Percentiles rank a stretch among this genome's conserved stretches.
These are phyloP conservation scores for Talaromyces sp. DNA, from an alignment of 2,329 filamentous ascomycete genomes.

Conservation along the genomic window DNA sequence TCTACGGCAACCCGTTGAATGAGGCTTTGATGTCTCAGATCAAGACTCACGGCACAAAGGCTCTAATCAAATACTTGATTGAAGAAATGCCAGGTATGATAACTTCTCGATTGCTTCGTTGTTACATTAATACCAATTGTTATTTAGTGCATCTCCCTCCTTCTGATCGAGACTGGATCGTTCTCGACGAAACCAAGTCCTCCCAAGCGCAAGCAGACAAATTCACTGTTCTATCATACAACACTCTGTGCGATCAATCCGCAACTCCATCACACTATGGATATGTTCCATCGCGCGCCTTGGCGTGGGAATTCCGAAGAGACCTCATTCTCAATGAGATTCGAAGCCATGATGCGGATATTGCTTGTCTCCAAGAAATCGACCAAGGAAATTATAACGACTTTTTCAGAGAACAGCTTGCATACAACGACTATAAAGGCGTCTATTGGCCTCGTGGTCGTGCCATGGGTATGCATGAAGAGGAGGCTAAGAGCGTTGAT, in stretches of 20 bases:
- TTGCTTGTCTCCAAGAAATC: constrained; percentile 90
- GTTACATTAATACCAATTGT: constrained; percentile 7
- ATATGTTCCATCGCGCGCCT: constrained; percentile 77
- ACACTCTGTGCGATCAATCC: constrained; percentile 91
- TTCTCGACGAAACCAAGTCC: constrained; percentile 59
- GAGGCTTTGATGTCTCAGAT: constrained; percentile 74
- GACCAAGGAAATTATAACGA: constrained; percentile 89
- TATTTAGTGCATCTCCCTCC: constrained; percentile 71
- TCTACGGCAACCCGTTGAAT: constrained; percentile 86
- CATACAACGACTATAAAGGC: constrained; percentile 85
- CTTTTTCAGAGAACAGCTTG: constrained; percentile 82
- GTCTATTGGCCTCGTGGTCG: constrained; percentile 89
- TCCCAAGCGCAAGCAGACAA: constrained; percentile 58
- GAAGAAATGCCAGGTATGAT: constrained; percentile 78
- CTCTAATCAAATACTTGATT: constrained; percentile 75
- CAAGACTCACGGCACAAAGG: constrained; percentile 81
- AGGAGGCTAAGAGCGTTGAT: constrained; percentile 84
- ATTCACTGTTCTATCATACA: constrained; percentile 87
- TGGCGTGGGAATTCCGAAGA: constrained; percentile 84
- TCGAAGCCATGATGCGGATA: constrained; percentile 73
- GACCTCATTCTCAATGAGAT: constrained; percentile 82
- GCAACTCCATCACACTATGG: constrained; percentile 82
- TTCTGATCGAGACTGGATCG: constrained; percentile 69
- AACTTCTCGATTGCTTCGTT: not conserved
- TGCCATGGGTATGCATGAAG: constrained; percentile 86